These are phyloP conservation scores for Closterium sp. DNA, from an alignment of 139 green algal species.

Conservation along the genomic window DNA sequence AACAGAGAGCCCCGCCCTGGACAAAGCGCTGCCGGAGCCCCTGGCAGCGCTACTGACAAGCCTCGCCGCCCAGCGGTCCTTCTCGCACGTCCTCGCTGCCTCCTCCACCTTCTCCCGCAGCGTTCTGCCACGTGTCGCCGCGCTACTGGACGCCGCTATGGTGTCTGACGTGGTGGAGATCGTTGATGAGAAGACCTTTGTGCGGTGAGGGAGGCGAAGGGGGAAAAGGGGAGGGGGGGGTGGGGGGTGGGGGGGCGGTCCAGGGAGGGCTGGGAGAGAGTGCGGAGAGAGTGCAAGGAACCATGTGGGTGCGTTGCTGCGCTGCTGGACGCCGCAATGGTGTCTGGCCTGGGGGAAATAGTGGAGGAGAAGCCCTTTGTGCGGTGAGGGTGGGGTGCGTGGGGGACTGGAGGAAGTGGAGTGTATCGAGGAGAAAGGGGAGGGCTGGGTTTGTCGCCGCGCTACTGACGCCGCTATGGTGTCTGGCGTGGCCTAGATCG, in stretches of 20 bases:
- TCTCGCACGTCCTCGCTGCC: slow-evolving; percentile 71
- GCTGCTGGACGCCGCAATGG: slow-evolving; percentile 70
- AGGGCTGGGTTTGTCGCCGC: no score
- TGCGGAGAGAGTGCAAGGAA: not conserved
- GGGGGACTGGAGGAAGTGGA: no score
- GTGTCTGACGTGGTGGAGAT: slow-evolving; percentile 75
- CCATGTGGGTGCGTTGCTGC: slow-evolving; percentile 64
- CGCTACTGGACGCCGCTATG: slow-evolving; percentile 72
- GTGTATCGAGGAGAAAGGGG: not conserved
- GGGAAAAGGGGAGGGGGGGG: not conserved
- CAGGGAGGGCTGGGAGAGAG: not conserved
- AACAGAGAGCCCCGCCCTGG: not conserved
- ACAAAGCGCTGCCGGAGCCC: slow-evolving; percentile 30
- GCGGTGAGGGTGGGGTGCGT: not conserved
- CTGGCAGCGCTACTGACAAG: slow-evolving; percentile 21
- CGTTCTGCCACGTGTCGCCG: slow-evolving; percentile 80
- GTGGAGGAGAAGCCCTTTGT: slow-evolving; percentile 64
- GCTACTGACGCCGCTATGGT: not conserved
- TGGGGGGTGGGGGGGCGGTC: not conserved
- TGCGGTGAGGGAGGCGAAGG: not conserved
- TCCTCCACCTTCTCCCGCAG: slow-evolving; percentile 76
- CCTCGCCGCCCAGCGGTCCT: slow-evolving; percentile 43
- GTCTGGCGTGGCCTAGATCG: not conserved
- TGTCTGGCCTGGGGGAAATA: slow-evolving; percentile 72
- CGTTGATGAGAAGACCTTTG: slow-evolving; percentile 64